Base-by-base conservation (phyloP, 305 asterid genomes). In the Fraxinus xanthoxyloides region DNA sequence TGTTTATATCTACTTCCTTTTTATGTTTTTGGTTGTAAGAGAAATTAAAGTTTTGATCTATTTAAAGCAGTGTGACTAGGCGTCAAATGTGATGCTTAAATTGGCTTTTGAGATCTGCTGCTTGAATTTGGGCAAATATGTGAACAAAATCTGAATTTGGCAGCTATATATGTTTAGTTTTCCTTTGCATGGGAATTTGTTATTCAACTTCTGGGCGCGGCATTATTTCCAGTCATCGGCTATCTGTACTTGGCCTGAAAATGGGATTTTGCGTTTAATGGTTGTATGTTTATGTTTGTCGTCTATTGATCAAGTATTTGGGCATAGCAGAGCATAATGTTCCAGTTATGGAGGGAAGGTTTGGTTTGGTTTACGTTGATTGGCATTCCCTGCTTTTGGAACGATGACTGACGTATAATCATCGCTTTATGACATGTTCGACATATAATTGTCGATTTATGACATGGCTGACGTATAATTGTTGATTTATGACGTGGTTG, bases 31-130 rank as follows among this genome's bases (percentile, higher is more conserved):
- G 59, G 46, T 63, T 15, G 8, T 21, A 19, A 12, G 63, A 26
- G 26, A 36, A 61, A 6, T 46, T 77, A 48, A 76, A 31, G 76
- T 15, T 78, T 24, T 61, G 48, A 56, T 78, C 75, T 43, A 6
- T 72, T 79, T 59, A 46, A 43, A 15, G 77, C 36, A 75, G 77
- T 61, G 34, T 46, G 43, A 72, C 63, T 46, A 67, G 61, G 40
- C 78, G 21, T 48, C 30, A 35, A 35, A 32, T 43, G 51, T 70
- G 76, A 46, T 54, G 28, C 70, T 83, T 48, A 21, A 9, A 43
- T 73, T 65, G 78, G 40, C 82, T 80, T 31, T 38, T 78, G 77
- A 51, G 75, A 59, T 80, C 75, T 43, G 26, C 79, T 46, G 76
- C 56, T 40, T 43, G 35, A 77, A 72, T 79, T 31, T 23, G n/a